Evolutionary conservation across 495 filamentous ascomycete species (phyloP), one percentile per base, ranked within the genome.

Genomic region (Patellaria atrata): DNA sequence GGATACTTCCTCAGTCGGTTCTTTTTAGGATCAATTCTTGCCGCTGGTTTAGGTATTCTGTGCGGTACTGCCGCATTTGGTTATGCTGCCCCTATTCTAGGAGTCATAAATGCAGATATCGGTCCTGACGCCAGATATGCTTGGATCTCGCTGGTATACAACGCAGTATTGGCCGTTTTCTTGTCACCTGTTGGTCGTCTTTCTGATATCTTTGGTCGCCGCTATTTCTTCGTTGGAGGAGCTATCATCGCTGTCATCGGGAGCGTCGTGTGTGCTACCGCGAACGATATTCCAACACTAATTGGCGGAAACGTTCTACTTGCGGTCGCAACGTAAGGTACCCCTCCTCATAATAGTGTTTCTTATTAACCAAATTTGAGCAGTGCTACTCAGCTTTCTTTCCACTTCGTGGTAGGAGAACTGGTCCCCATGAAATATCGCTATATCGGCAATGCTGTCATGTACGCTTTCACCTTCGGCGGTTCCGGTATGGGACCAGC

Each of bases 81-180:
- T 3, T 30, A 38, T 10, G 24, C 40, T n/a, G 39, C 39, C 3
- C 44, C 44, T 12, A 32, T 52, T 7, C 32, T 52, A 10, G 37
- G 46, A 1, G 22, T 43, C 13, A 52, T 52, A 28, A 39, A 41
- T 24, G 45, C 46, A 14, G 37, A 48, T n/a, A 35, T 52, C 5
- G 41, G 41, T 4, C 37, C 47, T 10, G 37, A 36, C 17, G 32
- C 43, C 14, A 45, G 39, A 21, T 39, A 41, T 23, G 40, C 40
- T 10, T 52, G 49, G 45, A 38, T 49, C 9, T 37, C 41, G 2
- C 28, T 48, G 12, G 36, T 39, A 1, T 52, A 46, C 15, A 48
- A 38, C 9, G 23, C 45, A 11, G 35, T 35, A 10, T 35, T 45
- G 4, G 34, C 40, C 19, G 41, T 51, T n/a, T 28, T 41, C 14